phyloP scores from a whole-genome alignment of 768 basidiomycete genomes.

The Strobilomyces confusus region DNA sequence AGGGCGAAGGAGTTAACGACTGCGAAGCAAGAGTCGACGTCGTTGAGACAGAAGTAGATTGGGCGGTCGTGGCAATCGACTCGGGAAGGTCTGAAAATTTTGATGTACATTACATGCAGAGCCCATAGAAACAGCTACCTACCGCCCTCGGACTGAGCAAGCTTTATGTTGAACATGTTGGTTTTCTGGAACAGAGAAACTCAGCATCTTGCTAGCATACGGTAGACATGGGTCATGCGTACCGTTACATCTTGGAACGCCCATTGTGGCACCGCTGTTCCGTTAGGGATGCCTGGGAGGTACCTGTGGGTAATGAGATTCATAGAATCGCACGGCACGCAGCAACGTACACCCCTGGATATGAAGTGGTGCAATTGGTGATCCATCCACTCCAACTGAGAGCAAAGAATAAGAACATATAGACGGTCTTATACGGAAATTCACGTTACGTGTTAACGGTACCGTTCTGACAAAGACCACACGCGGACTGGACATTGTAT shows the following conservation, averaged over 20 bases:
- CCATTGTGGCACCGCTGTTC: conserved; percentile 55
- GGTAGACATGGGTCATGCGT: conserved; percentile 12
- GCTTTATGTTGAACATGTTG: neutral
- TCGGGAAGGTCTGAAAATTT: conserved; percentile 36
- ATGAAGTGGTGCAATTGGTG: conserved; percentile 42
- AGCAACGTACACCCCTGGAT: too few relatives aligned
- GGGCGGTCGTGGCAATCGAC: conserved; percentile 36
- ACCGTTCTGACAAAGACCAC: conserved; percentile 52
- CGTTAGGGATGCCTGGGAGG: conserved; percentile 43
- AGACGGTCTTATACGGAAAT: neutral
- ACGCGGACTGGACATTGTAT: conserved; percentile 54
- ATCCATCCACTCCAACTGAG: conserved; percentile 52
- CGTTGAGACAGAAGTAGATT: conserved; percentile 22
- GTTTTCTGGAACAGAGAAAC: conserved; percentile 18
- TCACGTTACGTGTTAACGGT: conserved; percentile 33
- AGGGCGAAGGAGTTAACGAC: conserved; percentile 9
- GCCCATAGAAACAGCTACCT: neutral
- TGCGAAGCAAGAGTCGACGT: conserved; percentile 16
- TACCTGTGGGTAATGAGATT: conserved; percentile 31
- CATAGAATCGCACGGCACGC: neutral
- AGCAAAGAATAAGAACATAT: neutral
- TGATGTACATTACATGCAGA: neutral
- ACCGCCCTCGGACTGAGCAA: neutral
- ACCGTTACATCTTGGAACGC: conserved; percentile 55
- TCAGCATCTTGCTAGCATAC: conserved; percentile 5